Evolutionary conservation across 805 yeast genomes (phyloP).

Genomic region (Lachancea thermotolerans): DNA sequence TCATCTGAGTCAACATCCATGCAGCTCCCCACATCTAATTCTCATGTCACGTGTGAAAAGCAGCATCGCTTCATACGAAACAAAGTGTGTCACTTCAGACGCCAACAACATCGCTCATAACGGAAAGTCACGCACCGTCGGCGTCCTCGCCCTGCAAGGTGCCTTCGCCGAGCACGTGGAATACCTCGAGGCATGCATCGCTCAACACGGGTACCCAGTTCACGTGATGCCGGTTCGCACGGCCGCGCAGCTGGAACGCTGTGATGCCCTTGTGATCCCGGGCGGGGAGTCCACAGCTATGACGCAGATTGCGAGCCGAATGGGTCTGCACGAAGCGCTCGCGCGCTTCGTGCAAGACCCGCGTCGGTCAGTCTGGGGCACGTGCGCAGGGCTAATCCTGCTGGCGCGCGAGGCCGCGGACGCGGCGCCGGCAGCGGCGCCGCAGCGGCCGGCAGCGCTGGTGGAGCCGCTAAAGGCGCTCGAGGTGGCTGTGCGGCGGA

Average conservation of each 20-base stretch:
- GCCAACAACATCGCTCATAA: too few relatives aligned
- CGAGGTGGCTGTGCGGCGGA: slow-evolving; percentile 56
- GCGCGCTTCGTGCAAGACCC: slow-evolving; percentile 41
- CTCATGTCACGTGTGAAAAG: too few relatives aligned
- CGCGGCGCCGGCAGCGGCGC: slow-evolving; percentile 46
- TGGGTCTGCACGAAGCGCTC: slow-evolving; percentile 50
- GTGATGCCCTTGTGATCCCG: slow-evolving; percentile 62
- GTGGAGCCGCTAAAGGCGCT: slow-evolving; percentile 59
- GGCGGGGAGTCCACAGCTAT: slow-evolving; percentile 67
- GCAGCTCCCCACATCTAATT: too few relatives aligned
- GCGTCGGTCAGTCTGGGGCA: slow-evolving; percentile 68
- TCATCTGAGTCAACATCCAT: too few relatives aligned
- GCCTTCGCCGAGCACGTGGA: slow-evolving; percentile 65
- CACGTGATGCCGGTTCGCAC: slow-evolving; percentile 44
- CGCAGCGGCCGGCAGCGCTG: slow-evolving; percentile 49
- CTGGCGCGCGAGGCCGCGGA: slow-evolving; percentile 48
- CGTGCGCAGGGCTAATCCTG: slow-evolving; percentile 77
- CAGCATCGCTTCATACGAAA: too few relatives aligned
- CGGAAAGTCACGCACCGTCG: slow-evolving; percentile 33
- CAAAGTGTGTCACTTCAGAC: too few relatives aligned
- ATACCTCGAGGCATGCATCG: slow-evolving; percentile 37
- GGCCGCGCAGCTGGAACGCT: slow-evolving; percentile 39
- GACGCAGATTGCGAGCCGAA: slow-evolving; percentile 62
- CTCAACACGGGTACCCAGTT: slow-evolving; percentile 21
- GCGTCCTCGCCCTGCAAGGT: slow-evolving; percentile 75